Percentiles rank a stretch among this genome's conserved stretches.
These are phyloP conservation scores for Syncephalastrum contaminatum DNA, from an alignment of 371 early-diverging fungal species.

Conservation along the genomic window DNA sequence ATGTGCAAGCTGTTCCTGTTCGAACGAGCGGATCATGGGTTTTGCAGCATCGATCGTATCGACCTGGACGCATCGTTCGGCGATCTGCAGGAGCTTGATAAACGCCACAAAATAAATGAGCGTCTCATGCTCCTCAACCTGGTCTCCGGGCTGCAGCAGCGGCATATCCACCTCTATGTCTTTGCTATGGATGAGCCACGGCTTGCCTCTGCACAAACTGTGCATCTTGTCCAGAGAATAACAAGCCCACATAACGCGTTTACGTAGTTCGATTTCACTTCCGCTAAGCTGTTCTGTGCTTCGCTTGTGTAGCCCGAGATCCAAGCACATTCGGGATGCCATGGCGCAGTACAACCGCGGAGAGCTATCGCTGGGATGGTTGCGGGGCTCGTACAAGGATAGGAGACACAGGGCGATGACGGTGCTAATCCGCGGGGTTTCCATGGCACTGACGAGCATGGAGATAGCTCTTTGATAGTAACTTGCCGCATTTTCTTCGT, in stretches of 20 bases:
- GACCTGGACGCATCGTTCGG: slow-evolving; percentile 22
- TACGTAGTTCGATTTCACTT: slow-evolving; percentile 46
- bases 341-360: slow-evolving; percentile 49
- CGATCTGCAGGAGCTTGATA: slow-evolving; percentile 29
- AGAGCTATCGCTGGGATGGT: slow-evolving; percentile 22
- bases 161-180: slow-evolving; percentile 31
- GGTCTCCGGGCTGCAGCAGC: slow-evolving; percentile 25
- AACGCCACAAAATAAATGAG: slow-evolving; percentile 26
- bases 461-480: slow-evolving; percentile 38
- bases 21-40: slow-evolving; percentile 14
- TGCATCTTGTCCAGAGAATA: slow-evolving; percentile 48
- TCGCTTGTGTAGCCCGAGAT: slow-evolving; percentile 40
- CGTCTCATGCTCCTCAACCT: slow-evolving; percentile 24
- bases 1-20: slow-evolving; percentile 28
- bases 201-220: slow-evolving; percentile 41
- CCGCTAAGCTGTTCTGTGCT: slow-evolving; percentile 47
- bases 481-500: slow-evolving; percentile 22
- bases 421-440: slow-evolving; percentile 45
- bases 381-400: slow-evolving; percentile 24
- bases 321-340: slow-evolving; percentile 49
- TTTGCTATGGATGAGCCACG: slow-evolving; percentile 22
- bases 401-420: slow-evolving; percentile 46
- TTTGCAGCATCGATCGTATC: slow-evolving; percentile 12
- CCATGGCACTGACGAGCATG: slow-evolving; percentile 47
- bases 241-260: slow-evolving; percentile 52